Conservation (phyloP, 2,329 filamentous ascomycete species). For the Colletotrichum spaethianum region DNA sequence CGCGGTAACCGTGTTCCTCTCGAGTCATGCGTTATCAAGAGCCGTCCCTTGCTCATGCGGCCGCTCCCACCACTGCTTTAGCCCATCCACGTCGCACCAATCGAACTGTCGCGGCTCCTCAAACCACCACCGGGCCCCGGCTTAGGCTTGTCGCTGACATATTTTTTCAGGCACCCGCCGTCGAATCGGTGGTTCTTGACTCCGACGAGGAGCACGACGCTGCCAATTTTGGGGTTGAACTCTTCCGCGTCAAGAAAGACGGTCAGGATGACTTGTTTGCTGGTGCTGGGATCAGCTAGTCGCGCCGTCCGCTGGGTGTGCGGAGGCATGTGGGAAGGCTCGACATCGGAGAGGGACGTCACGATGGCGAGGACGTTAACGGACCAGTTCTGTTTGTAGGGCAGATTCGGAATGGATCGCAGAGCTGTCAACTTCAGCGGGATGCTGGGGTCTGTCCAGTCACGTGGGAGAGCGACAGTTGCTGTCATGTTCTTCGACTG, state of each 20-base stretch:
- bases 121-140: slow-evolving; percentile 65
- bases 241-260: slow-evolving; percentile 67
- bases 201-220: slow-evolving; percentile 65
- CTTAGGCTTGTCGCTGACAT: slow-evolving; percentile 54
- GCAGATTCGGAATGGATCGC: slow-evolving; percentile 64
- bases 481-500: slow-evolving; percentile 7
- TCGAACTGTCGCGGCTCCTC: slow-evolving; percentile 60
- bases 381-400: slow-evolving; percentile 72
- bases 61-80: slow-evolving; percentile 61
- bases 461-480: slow-evolving; percentile 56
- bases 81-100: slow-evolving; percentile 65
- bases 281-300: slow-evolving; percentile 65
- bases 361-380: slow-evolving; percentile 69
- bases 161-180: slow-evolving; percentile 61
- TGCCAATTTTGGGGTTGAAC: slow-evolving; percentile 63
- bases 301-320: slow-evolving; percentile 67
- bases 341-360: slow-evolving; percentile 60
- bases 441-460: slow-evolving; percentile 57
- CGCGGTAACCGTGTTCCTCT: neutral
- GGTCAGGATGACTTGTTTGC: slow-evolving; percentile 66
- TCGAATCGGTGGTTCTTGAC: slow-evolving; percentile 73
- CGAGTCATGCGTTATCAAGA: slow-evolving; percentile 15
- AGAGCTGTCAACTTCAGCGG: slow-evolving; percentile 68
- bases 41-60: slow-evolving; percentile 12
- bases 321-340: slow-evolving; percentile 64